Evolutionary conservation across 371 early-diverging fungal genomes (phyloP).

Genomic region (Zychaea mexicana): DNA sequence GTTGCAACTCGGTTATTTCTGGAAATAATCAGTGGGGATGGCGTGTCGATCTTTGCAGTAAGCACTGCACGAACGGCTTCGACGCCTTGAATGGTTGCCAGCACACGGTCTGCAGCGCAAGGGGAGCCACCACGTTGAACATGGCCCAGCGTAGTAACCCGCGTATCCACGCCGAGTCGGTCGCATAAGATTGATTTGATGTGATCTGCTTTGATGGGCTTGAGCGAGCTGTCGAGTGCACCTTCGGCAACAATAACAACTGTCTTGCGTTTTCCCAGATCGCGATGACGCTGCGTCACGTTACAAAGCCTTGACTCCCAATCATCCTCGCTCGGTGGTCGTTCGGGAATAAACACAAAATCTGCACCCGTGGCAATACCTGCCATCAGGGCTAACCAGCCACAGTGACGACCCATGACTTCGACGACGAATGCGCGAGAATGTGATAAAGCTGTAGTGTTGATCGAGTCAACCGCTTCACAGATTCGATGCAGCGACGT

Average conservation of each 20-base stretch:
- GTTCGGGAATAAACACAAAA: constrained; percentile 96
- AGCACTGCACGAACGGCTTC: constrained; percentile 94
- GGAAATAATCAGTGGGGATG: constrained; percentile 91
- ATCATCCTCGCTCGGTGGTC: constrained; percentile 76
- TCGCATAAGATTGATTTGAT: constrained; percentile 80
- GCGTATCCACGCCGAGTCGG: constrained; percentile 85
- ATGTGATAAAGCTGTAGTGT: constrained; percentile 96
- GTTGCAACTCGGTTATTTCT: constrained; percentile 79
- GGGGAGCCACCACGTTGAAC: constrained; percentile 98
- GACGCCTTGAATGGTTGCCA: constrained; percentile 86
- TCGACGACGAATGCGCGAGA: constrained; percentile 98
- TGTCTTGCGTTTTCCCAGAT: constrained; percentile 82
- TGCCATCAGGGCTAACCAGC: constrained; percentile 98
- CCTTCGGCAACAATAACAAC: constrained; percentile 98
- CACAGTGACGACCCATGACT: constrained; percentile 99
- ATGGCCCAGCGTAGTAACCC: constrained; percentile 97
- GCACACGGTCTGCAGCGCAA: constrained; percentile 88
- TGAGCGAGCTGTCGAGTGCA: constrained; percentile 87
- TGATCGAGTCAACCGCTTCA: constrained; percentile 94
- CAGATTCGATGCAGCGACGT: constrained; percentile 97
- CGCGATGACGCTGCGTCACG: constrained; percentile 51
- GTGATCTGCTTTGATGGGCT: constrained; percentile 85
- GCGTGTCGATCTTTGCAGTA: constrained; percentile 72
- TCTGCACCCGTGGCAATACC: constrained; percentile 94
- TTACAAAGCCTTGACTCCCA: constrained; percentile 85